phyloP scores from a whole-genome alignment of 805 yeast species.

The Ogataea sp. region DNA sequence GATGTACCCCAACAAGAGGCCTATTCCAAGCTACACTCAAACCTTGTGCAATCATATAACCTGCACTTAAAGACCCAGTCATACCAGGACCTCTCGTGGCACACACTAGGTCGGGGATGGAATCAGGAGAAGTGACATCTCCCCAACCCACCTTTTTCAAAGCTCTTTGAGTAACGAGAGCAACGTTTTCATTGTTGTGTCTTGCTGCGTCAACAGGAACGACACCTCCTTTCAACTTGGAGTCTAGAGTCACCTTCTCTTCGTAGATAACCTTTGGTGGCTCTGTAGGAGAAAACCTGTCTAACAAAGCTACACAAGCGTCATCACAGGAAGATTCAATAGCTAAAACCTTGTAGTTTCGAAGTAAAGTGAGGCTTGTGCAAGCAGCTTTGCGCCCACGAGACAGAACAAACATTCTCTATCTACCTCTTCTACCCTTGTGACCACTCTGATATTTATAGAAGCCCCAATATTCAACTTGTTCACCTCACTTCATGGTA shows the following conservation, averaged over 20 bases:
- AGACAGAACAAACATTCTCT: background rate
- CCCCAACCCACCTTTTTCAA: conserved; percentile 28
- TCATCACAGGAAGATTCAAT: conserved; percentile 95
- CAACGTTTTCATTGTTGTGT: conserved; percentile 62
- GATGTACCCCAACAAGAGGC: conserved; percentile 88
- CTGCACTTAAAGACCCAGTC: conserved; percentile 80
- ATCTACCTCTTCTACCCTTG: no score
- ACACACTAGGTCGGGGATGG: conserved; percentile 64
- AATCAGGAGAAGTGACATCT: conserved; percentile 13
- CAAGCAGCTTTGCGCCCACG: background rate
- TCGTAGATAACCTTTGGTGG: conserved; percentile 51
- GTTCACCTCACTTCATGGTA: no score
- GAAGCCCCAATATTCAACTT: no score
- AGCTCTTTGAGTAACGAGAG: conserved; percentile 39
- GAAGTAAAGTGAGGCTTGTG: no score
- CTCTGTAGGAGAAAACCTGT: conserved; percentile 29
- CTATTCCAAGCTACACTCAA: conserved; percentile 66
- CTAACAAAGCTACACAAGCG: conserved; percentile 76
- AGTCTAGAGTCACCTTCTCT: conserved; percentile 56
- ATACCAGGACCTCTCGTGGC: conserved; percentile 97
- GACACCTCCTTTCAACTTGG: conserved; percentile 69
- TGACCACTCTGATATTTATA: no score
- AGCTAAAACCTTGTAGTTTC: conserved; percentile 61
- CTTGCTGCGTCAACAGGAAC: conserved; percentile 77
- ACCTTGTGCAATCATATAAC: conserved; percentile 82